These are phyloP conservation scores for Avena atlantica DNA, from an alignment of 176 grass and related monocot species.

Conservation along the genomic window DNA sequence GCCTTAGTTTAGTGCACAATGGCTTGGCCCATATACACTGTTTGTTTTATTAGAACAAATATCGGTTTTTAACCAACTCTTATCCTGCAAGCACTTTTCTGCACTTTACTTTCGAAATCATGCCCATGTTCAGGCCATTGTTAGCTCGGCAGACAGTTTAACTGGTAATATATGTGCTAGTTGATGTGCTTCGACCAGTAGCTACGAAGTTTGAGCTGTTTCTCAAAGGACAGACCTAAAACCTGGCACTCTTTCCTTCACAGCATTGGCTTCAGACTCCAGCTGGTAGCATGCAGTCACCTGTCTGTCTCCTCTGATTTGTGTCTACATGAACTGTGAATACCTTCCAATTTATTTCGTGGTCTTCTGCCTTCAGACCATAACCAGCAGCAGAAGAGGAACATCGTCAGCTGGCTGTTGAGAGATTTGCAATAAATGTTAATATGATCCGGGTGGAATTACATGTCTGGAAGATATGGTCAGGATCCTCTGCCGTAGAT, in stretches of 20 bases:
- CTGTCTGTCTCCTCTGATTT: no score
- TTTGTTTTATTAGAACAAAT: background rate
- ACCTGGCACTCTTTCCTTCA: no score
- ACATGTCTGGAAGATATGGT: background rate
- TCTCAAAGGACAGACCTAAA: background rate
- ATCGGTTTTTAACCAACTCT: background rate
- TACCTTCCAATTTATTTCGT: background rate
- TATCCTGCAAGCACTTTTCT: slow-evolving; percentile 27
- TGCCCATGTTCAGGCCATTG: slow-evolving; percentile 39
- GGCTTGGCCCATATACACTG: background rate
- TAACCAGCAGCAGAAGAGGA: slow-evolving; percentile 1
- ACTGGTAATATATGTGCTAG: background rate
- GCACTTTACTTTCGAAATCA: slow-evolving; percentile 30
- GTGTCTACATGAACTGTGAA: slow-evolving; percentile 35
- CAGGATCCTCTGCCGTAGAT: background rate
- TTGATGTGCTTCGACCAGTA: slow-evolving; percentile 14
- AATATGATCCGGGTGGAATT: background rate
- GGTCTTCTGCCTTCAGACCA: background rate
- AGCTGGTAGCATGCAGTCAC: no score
- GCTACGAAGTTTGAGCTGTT: background rate
- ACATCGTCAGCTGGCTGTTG: background rate
- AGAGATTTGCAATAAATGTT: background rate
- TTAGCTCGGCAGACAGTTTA: background rate
- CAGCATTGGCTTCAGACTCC: no score
- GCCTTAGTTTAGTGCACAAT: slow-evolving; percentile 26